A percentile compares a stretch with the other conserved stretches of the same genome.
Evolutionary conservation across 1,284 basidiomycete species (phyloP).

Genomic region (Malassezia furfur): DNA sequence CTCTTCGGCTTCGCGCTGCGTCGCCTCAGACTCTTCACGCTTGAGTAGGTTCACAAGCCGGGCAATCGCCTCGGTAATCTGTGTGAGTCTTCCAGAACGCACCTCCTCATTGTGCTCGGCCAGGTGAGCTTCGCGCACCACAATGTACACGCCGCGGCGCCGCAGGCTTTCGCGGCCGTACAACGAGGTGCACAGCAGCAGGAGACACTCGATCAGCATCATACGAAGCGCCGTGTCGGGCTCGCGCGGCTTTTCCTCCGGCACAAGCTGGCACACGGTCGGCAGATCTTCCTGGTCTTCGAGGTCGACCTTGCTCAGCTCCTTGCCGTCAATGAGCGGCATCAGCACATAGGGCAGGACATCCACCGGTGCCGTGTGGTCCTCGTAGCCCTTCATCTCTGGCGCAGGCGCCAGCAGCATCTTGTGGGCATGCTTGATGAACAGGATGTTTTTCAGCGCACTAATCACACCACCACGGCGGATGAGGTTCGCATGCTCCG

Average conservation of each 20-base stretch:
- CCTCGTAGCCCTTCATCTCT: constrained; percentile 19
- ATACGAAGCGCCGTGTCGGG: constrained; percentile 67
- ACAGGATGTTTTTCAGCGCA: constrained; percentile 44
- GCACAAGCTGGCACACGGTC: constrained; percentile 74
- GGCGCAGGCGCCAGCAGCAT: constrained; percentile 37
- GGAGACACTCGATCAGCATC: constrained; percentile 76
- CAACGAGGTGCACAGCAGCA: constrained; percentile 76
- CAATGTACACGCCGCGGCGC: constrained; percentile 72
- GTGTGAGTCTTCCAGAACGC: background rate
- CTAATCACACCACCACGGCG: constrained; percentile 44
- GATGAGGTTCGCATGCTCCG: constrained; percentile 46
- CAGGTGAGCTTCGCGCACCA: constrained; percentile 71
- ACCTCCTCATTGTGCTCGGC: constrained; percentile 71
- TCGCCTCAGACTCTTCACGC: constrained; percentile 38
- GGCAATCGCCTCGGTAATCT: constrained; percentile 42
- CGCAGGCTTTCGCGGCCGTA: constrained; percentile 76
- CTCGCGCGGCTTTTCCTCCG: constrained; percentile 74
- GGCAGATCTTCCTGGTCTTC: constrained; percentile 84
- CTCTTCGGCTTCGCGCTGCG: constrained; percentile 26
- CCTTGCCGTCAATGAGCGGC: constrained; percentile 86
- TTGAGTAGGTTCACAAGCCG: constrained; percentile 45
- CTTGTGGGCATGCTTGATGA: constrained; percentile 40
- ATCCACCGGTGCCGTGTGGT: constrained; percentile 29
- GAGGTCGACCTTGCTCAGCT: constrained; percentile 49
- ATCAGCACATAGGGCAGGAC: constrained; percentile 58